Conservation (phyloP, 78 protist genomes). For the Anaeramoeba flamelloides region DNA sequence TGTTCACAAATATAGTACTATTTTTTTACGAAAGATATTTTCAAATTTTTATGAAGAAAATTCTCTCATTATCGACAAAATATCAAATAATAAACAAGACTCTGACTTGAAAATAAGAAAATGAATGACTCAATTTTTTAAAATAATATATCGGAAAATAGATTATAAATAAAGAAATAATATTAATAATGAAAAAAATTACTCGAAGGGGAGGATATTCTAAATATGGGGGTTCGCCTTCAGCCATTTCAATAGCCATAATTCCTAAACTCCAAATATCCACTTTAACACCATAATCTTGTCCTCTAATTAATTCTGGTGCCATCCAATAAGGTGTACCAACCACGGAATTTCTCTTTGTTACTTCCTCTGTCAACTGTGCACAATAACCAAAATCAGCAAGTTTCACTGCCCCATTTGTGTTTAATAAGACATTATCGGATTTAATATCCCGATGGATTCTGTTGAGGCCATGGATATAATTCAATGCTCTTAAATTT, state of each 20-base stretch:
- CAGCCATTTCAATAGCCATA: constrained; percentile 10
- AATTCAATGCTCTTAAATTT: constrained; percentile 45
- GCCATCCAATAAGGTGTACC: too few species aligned
- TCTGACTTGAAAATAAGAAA: too few species aligned
- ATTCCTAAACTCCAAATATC: constrained; percentile 21
- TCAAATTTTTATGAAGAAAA: too few species aligned
- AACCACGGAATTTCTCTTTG: constrained; percentile 48
- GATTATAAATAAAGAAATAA: too few species aligned
- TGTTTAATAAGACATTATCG: not conserved
- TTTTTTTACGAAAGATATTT: too few species aligned
- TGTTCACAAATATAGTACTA: too few species aligned
- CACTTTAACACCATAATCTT: constrained; percentile 7
- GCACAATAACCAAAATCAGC: constrained; percentile 15
- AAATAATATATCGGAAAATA: too few species aligned
- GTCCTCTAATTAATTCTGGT: constrained; percentile 67
- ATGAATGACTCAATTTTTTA: too few species aligned
- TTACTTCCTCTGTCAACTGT: constrained; percentile 15
- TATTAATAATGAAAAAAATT: too few species aligned
- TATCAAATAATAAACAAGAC: too few species aligned
- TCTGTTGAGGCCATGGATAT: constrained; percentile 52
- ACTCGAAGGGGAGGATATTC: too few species aligned
- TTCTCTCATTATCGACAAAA: too few species aligned
- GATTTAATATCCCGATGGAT: constrained; percentile 21
- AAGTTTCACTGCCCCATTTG: not conserved
- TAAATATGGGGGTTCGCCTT: constrained; percentile 2